Percentiles rank a stretch among this genome's conserved stretches.
These are phyloP conservation scores for Elongisporangium senticosum DNA, from an alignment of 352 stramenopile species.

Conservation along the genomic window DNA sequence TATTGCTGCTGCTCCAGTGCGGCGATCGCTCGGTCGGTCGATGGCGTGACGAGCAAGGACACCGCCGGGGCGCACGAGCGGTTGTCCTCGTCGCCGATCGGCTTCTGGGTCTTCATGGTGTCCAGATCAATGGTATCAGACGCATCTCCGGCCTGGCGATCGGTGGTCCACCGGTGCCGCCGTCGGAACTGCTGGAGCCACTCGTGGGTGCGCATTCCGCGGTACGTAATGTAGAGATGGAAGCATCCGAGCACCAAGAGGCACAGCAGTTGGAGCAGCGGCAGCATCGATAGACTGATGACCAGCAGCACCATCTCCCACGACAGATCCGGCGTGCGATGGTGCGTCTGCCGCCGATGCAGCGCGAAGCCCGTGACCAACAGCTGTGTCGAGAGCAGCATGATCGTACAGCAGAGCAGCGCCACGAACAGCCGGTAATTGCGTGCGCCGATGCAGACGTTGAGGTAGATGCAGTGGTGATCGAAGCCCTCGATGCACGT, in stretches of 20 bases:
- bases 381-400: conserved; percentile 52
- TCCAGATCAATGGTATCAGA: neutral
- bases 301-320: conserved; percentile 13
- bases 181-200: conserved; percentile 33
- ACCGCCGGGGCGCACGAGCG: neutral
- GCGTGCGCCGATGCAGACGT: conserved; percentile 88
- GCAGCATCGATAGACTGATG: conserved; percentile 28
- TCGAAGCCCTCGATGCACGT: conserved; percentile 94
- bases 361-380: conserved; percentile 40
- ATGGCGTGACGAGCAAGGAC: neutral
- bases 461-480: conserved; percentile 95
- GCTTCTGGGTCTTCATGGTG: neutral
- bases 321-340: neutral
- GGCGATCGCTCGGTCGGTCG: neutral
- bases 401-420: conserved; percentile 46
- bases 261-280: conserved; percentile 48
- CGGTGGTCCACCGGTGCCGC: neutral
- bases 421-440: conserved; percentile 63
- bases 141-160: neutral
- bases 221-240: conserved; percentile 54
- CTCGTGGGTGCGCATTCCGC: conserved; percentile 46
- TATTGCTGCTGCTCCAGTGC: neutral
- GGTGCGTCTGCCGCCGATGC: conserved; percentile 7
- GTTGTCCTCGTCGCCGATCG: neutral
- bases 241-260: conserved; percentile 55